These are phyloP conservation scores for Geosiphon pyriformis DNA, from an alignment of 192 early-diverging fungal species.

Conservation along the genomic window DNA sequence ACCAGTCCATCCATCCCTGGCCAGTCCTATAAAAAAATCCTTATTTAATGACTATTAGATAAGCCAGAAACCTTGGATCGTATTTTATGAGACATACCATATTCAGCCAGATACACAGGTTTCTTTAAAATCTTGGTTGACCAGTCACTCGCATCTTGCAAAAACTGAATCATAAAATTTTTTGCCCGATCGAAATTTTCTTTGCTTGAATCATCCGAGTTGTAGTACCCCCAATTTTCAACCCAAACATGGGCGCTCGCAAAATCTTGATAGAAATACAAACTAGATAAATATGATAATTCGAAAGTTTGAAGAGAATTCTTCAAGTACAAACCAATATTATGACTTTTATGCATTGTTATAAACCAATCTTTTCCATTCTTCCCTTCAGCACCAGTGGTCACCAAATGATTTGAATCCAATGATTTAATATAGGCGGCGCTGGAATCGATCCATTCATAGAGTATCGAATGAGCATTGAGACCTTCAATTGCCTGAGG, in stretches of 20 bases:
- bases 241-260: conserved; percentile 33
- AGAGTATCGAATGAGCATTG: conserved; percentile 19
- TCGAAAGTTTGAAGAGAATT: too few species aligned
- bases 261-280: too few species aligned
- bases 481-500: conserved; percentile 42
- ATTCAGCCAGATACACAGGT: conserved; percentile 55
- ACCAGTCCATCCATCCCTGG: conserved; percentile 40
- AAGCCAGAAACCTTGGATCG: neutral
- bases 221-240: conserved; percentile 54
- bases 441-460: conserved; percentile 47
- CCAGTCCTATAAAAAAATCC: conserved; percentile 12
- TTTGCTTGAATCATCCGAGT: conserved; percentile 37
- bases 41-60: neutral
- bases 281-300: too few species aligned
- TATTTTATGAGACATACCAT: conserved; percentile 35
- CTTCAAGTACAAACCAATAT: conserved; percentile 46
- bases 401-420: conserved; percentile 54
- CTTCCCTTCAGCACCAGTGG: conserved; percentile 62
- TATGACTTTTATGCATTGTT: conserved; percentile 37
- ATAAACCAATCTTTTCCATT: conserved; percentile 45
- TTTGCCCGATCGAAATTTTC: conserved; percentile 36
- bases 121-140: conserved; percentile 36
- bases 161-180: conserved; percentile 34
- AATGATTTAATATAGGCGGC: conserved; percentile 43
- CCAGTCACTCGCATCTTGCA: conserved; percentile 45